Percentiles rank a stretch among this genome's conserved stretches.
phyloP scores from a whole-genome alignment of 371 early-diverging fungal genomes.

The Smittium mucronatum region DNA sequence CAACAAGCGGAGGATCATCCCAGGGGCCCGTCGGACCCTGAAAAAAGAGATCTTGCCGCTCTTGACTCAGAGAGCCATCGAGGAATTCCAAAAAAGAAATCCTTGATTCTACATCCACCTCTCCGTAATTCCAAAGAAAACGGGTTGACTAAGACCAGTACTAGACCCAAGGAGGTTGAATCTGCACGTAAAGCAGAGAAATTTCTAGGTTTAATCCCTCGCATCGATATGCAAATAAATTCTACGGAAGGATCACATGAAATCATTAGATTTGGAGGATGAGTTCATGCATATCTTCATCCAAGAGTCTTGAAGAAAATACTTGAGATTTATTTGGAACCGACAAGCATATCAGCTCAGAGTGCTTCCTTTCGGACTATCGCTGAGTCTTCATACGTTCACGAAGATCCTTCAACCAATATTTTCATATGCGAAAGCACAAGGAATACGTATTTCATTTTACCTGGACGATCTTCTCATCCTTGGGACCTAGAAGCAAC shows the following conservation, averaged over 20 bases:
- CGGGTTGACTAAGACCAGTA: constrained; percentile 15
- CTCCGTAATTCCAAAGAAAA: constrained; percentile 8
- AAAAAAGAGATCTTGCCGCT: not conserved
- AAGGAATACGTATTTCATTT: constrained; percentile 25
- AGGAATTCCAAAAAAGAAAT: not conserved
- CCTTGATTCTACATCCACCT: constrained; percentile 1
- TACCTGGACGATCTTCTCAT: not conserved
- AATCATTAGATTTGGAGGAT: constrained; percentile 28
- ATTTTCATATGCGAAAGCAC: constrained; percentile 20
- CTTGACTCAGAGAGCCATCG: not conserved
- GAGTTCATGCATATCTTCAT: constrained; percentile 31
- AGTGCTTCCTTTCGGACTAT: constrained; percentile 35
- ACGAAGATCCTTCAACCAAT: constrained; percentile 32
- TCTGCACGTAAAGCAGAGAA: constrained; percentile 21
- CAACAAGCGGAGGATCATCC: not conserved
- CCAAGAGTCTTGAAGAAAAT: constrained; percentile 20
- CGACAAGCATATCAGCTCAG: constrained; percentile 35
- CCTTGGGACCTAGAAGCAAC: not conserved
- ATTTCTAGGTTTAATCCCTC: constrained; percentile 19
- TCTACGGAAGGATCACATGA: constrained; percentile 21
- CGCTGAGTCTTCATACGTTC: constrained; percentile 33
- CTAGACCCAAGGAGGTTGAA: constrained; percentile 29
- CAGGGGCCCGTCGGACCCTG: not conserved
- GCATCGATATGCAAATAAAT: constrained; percentile 25
- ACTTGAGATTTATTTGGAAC: constrained; percentile 35